phyloP scores from a whole-genome alignment of 2,329 filamentous ascomycete species.

The Neonectria ditissima region DNA sequence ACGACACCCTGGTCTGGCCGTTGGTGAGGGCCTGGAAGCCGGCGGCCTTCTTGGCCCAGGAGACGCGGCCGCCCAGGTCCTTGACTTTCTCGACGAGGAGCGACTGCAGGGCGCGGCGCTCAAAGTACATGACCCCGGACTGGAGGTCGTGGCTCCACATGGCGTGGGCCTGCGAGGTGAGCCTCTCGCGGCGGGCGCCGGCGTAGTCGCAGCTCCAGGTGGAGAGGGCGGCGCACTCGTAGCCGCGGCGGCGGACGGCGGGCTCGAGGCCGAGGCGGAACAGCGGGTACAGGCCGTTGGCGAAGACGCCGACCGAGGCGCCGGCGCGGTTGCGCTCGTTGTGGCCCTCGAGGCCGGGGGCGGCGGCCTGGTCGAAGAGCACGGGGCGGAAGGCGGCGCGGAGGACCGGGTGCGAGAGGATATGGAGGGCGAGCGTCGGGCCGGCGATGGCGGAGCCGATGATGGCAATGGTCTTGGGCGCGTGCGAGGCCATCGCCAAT shows the following conservation, averaged over 20 bases:
- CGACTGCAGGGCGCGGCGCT: conserved; percentile 34
- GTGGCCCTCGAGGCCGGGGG: conserved; percentile 24
- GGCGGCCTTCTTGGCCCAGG: conserved; percentile 35
- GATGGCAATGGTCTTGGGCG: conserved; percentile 33
- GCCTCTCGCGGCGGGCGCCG: conserved; percentile 21
- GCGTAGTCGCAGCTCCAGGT: conserved; percentile 33
- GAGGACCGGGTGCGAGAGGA: conserved; percentile 32
- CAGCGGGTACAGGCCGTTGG: conserved; percentile 40
- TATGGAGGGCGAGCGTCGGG: conserved; percentile 35
- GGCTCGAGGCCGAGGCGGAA: conserved; percentile 33
- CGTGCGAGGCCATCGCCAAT: neutral
- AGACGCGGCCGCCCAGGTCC: conserved; percentile 32
- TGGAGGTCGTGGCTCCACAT: conserved; percentile 38
- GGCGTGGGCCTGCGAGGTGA: conserved; percentile 27
- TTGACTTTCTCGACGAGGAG: conserved; percentile 33
- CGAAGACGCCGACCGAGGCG: conserved; percentile 40
- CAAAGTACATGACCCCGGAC: conserved; percentile 37
- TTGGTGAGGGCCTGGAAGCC: conserved; percentile 28
- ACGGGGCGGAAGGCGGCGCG: conserved; percentile 28
- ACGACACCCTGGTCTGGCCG: conserved; percentile 19
- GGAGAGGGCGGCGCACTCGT: conserved; percentile 28
- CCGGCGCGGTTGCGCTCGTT: conserved; percentile 33
- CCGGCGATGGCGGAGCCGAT: conserved; percentile 37
- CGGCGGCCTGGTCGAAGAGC: conserved; percentile 32
- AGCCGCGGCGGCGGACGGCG: conserved; percentile 23